phyloP scores from a whole-genome alignment of 495 filamentous ascomycete genomes.

The Penicillium manginii region DNA sequence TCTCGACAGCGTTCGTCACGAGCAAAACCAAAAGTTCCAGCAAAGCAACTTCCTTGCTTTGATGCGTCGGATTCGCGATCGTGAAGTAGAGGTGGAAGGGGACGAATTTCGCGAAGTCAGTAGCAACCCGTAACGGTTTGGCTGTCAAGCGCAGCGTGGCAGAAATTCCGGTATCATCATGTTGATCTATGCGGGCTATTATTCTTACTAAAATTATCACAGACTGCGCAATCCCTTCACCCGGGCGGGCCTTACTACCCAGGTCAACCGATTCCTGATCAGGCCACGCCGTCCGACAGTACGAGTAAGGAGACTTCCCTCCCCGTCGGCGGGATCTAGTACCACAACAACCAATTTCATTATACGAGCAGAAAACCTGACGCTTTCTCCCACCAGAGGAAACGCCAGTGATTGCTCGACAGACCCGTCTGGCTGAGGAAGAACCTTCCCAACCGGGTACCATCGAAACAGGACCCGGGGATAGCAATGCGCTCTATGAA shows the following conservation, averaged over 20 bases:
- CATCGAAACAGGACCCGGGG: conserved; percentile 17
- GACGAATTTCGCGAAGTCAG: conserved; percentile 60
- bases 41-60: conserved; percentile 76
- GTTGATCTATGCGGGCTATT: conserved; percentile 32
- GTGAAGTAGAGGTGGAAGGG: conserved; percentile 56
- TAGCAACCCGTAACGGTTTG: conserved; percentile 47
- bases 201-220: conserved; percentile 40
- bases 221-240: conserved; percentile 54
- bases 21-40: conserved; percentile 73
- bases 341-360: conserved; percentile 8
- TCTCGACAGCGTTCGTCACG: conserved; percentile 68
- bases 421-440: conserved; percentile 19
- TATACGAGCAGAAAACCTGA: conserved; percentile 21
- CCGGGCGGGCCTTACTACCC: conserved; percentile 56
- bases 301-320: conserved; percentile 26
- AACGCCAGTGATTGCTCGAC: conserved; percentile 6
- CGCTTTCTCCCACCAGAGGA: conserved; percentile 15
- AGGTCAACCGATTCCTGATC: conserved; percentile 22
- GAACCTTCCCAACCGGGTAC: conserved; percentile 18
- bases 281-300: conserved; percentile 11
- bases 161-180: conserved; percentile 43
- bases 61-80: conserved; percentile 68
- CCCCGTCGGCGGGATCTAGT: conserved; percentile 13
- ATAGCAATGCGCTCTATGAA: conserved; percentile 31
- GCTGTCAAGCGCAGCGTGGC: conserved; percentile 44